phyloP scores from a whole-genome alignment of 2,329 filamentous ascomycete genomes.

The Aspergillus costaricaensis region DNA sequence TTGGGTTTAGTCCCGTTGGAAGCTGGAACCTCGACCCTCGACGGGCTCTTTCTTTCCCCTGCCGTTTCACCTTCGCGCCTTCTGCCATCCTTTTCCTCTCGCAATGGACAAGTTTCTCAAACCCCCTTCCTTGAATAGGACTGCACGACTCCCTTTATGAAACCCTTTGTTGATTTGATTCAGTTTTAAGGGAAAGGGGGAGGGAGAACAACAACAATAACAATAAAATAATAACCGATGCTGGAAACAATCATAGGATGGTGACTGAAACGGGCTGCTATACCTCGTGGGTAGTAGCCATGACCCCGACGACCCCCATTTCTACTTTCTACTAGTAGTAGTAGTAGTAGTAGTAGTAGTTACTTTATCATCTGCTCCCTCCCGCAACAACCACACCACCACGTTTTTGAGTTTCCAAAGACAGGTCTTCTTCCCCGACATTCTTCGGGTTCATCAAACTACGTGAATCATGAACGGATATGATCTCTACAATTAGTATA shows the following conservation, averaged over 20 bases:
- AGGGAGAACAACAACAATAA: too few relatives aligned
- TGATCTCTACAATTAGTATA: neutral
- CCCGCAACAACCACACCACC: neutral
- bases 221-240: too few relatives aligned
- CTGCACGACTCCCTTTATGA: too few relatives aligned
- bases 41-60: neutral
- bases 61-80: neutral
- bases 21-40: neutral
- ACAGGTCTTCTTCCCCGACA: neutral
- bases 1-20: constrained; percentile 10
- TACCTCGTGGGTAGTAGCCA: neutral
- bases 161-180: too few relatives aligned
- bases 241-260: too few relatives aligned
- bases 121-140: too few relatives aligned
- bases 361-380: neutral
- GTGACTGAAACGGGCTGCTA: neutral
- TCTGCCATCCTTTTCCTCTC: neutral
- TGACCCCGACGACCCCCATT: neutral
- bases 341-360: neutral
- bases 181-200: too few relatives aligned
- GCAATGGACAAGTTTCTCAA: neutral
- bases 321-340: neutral
- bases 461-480: neutral
- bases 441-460: neutral
- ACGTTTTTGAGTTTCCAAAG: neutral